Base-by-base conservation (phyloP, 2,329 filamentous ascomycete species). In the Cytospora piceae region DNA sequence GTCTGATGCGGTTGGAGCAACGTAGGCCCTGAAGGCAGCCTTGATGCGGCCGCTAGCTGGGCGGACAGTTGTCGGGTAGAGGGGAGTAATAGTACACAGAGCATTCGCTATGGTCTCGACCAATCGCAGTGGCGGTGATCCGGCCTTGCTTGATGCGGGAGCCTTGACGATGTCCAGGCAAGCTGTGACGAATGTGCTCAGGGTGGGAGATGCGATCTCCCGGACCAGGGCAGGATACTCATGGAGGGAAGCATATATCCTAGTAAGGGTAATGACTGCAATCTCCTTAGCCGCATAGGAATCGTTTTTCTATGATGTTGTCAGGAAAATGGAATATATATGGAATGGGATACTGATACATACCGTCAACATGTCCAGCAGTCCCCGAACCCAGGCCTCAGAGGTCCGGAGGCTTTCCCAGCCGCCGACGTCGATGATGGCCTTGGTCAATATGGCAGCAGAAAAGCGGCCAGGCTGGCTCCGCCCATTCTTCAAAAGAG, bases 181-280 rank as follows among this genome's bases (percentile, higher is more conserved):
- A 3, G 90, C 83, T 0, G 86, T 88, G 55, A 94, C 84, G 72
- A 94, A 96, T 1, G 85, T 80, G 1, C 92, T 87, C 24, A 97
- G 80, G 3, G 87, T 91, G 3, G 93, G 93, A 0, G 93, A 96
- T 0, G 91, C 94, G 67, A 97, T 92, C 74, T 97, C 94, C 71
- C 94, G 86, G 54, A 94, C 83, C 61, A 97, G 82, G 11, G 92
- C 95, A 67, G 90, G 92, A 73, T 93, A 93, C 46, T 90, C 87
- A 73, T 93, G 91, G 51, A 94, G 90, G 42, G 95, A 85, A 70
- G 88, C 84, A 78, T 95, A 97, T 71, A 97, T 93, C 73, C 91
- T 89, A 24, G 91, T 91, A 68, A 97, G 80, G 17, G 91, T 87
- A 68, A 95, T 85, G 58, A 97, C 81, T 70, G 87, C 87, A 66